Evolutionary conservation across 305 asterid species (phyloP).

Genomic region (Ilex paraguariensis): DNA sequence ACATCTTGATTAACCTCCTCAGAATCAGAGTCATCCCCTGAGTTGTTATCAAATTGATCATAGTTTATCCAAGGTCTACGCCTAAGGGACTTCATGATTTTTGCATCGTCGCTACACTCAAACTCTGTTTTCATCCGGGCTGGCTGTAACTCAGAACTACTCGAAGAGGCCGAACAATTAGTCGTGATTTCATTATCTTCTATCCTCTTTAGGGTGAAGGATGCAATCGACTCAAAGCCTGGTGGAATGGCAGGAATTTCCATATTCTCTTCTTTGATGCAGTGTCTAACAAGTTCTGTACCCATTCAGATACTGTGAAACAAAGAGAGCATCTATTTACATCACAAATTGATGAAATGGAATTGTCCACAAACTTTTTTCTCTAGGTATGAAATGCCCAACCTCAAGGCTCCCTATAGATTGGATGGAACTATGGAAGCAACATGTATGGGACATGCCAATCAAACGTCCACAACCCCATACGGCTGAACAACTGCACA

Average conservation of each 20-base stretch:
- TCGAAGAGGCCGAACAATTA: constrained; percentile 28
- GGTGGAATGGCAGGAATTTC: constrained; percentile 75
- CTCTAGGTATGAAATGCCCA: no score
- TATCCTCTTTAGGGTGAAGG: constrained; percentile 56
- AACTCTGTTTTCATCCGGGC: constrained; percentile 3
- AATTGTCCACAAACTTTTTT: neutral
- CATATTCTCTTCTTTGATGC: constrained; percentile 71
- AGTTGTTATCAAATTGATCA: constrained; percentile 36
- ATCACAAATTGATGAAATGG: neutral
- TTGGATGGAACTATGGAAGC: no score
- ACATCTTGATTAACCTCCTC: constrained; percentile 45
- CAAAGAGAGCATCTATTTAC: neutral
- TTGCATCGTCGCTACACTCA: neutral
- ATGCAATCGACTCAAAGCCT: constrained; percentile 81
- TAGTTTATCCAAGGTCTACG: constrained; percentile 50
- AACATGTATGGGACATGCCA: neutral
- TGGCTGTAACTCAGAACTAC: constrained; percentile 31
- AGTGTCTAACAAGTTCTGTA: constrained; percentile 67
- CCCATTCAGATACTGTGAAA: constrained; percentile 54
- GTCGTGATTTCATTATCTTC: constrained; percentile 31
- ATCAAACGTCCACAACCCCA: neutral
- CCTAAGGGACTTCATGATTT: constrained; percentile 30
- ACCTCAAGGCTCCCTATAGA: no score
- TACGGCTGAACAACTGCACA: no score
- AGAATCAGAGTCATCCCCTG: constrained; percentile 53